Evolutionary conservation across 1,139 yeast genomes (phyloP), one percentile per base, ranked within the genome.

Genomic region (Candida sojae): DNA sequence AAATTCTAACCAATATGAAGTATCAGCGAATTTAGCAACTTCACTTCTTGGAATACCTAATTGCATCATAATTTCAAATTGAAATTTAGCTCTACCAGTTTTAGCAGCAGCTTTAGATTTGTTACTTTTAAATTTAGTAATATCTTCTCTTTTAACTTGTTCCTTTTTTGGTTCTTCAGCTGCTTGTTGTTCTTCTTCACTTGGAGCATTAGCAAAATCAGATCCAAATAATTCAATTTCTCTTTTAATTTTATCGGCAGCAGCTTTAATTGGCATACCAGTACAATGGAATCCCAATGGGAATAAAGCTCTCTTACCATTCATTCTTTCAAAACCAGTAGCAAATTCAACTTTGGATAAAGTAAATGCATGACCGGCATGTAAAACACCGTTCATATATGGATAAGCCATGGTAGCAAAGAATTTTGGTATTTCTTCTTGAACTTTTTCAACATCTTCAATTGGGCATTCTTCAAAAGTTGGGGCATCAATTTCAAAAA

Each of bases 201-300:
- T 76, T 43, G 84, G 85, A 42, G 77, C 85, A n/a, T 83, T 83
- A 21, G 83, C 75, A 63, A 89, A 93, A 62, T 89, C 92, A 29
- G 71, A 76, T 43, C 99, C 99, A 67, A 93, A 93, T 66, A 83
- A 70, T 71, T 93, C 98, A 51, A 92, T 79, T 76, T 93, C 99
- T 68, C 99, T 83, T 63, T 84, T 83, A 61, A 95, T 81, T 71
- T 93, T 93, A 71, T 93, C 99, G 43, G 99, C 99, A 62, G 97
- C 82, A 13, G 99, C 93, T 74, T 84, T 87, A 67, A 93, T 95
- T 49, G 99, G 99, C 97, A 93, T 88, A 77, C 99, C 99, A 40
- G 99, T 93, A 80, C 99, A 95, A 71, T 93, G 99, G 85, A 93
- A 93, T 47, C 99, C 99, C 53, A 95, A 79, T 45, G 99, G 99